Evolutionary conservation across 2,329 filamentous ascomycete genomes (phyloP), one percentile per base, ranked within the genome.

Genomic region (Scleromitrula shiraiana): DNA sequence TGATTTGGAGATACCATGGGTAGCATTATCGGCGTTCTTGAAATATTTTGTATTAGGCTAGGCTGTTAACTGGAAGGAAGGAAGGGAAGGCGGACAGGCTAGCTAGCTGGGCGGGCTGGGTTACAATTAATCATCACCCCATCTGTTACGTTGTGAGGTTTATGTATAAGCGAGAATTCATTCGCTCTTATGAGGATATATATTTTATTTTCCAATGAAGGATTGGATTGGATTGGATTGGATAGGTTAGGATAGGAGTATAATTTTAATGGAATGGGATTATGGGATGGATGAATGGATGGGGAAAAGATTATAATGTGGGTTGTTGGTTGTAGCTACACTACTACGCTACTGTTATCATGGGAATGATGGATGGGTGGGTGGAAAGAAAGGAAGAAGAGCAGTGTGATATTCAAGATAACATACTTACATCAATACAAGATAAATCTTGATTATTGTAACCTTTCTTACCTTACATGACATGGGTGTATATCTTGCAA

Each of bases 1-100:
- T 55, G 54, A 56, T 49, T 49, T 54, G 55, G 53, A 58, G 59
- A 64, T 62, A 64, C 61, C 59, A 62, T 54, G 59, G 59, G 55
- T 35, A 47, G 48, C 58, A 61, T 62, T 60, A 49, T 52, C 53
- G 59, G 61, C 61, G 60, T 63, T 62, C n/a, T 41, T 35, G 19
- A 15, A 40, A 32, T 48, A 32, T 48, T 42, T 48, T 36, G 45
- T 48, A 42, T 27, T 42, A 22, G 35, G 35, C 30, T n/a, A 4
- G 43, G 26, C 10, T 42, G 22, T 27, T 41, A 26, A 20, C 15
- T 33, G 22, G 8, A 20, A 35, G 17, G 29, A 15, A 43, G 6
- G 26, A 4, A 23, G 38, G 7, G 15, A 26, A 5, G 15, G 15
- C 12, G 23, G 24, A 10, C n/a, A n/a, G 40, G 14, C 19, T 41